phyloP scores from a whole-genome alignment of 768 basidiomycete species.

The Rhodotorula toruloides region DNA sequence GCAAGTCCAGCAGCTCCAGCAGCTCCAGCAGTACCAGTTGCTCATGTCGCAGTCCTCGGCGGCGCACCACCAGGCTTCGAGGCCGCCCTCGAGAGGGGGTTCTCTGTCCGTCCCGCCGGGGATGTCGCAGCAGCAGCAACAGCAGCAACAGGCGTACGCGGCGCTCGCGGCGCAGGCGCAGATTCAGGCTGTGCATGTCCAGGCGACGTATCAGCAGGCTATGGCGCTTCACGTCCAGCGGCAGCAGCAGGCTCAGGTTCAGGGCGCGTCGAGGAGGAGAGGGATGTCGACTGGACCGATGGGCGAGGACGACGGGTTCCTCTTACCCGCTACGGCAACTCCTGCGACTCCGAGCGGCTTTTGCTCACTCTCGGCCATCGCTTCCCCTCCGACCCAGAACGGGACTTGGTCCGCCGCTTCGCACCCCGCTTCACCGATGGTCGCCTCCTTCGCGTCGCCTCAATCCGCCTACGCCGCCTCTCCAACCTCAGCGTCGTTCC shows the following conservation, averaged over 20 bases:
- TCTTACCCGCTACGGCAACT: neutral
- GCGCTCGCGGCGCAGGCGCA: slow-evolving; percentile 23
- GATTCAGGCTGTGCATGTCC: slow-evolving; percentile 29
- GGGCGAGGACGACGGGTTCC: slow-evolving; percentile 5
- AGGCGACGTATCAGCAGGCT: slow-evolving; percentile 32
- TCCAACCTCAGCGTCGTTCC: too few species aligned
- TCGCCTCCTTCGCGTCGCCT: slow-evolving; percentile 1
- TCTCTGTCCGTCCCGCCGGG: slow-evolving; percentile 22
- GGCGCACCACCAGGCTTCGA: neutral
- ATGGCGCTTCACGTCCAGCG: slow-evolving; percentile 22
- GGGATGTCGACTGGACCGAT: neutral
- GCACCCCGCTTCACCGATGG: slow-evolving; percentile 18
- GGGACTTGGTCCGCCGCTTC: neutral
- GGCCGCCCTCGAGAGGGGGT: slow-evolving; percentile 20
- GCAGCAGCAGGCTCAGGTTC: slow-evolving; percentile 2
- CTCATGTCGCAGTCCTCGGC: neutral
- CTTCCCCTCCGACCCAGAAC: neutral
- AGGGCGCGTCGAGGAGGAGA: neutral
- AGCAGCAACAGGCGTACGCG: slow-evolving; percentile 27
- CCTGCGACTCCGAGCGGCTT: slow-evolving; percentile 9
- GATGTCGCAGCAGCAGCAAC: slow-evolving; percentile 13
- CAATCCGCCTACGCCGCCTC: neutral
- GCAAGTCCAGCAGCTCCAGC: neutral
- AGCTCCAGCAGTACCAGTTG: neutral
- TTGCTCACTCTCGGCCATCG: neutral